phyloP scores from a whole-genome alignment of 2,329 filamentous ascomycete species.

The Diaporthe sp. region DNA sequence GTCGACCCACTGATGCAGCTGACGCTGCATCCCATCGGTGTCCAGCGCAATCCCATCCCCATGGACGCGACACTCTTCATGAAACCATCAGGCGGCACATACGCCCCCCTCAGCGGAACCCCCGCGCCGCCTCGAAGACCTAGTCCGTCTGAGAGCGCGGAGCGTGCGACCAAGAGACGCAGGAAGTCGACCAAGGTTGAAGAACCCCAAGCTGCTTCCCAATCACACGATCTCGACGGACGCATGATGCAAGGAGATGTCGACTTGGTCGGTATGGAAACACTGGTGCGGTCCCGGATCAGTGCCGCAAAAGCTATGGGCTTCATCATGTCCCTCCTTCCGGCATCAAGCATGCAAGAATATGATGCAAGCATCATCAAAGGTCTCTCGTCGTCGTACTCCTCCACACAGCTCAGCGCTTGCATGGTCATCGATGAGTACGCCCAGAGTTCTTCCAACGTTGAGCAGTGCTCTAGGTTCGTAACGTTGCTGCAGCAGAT shows the following conservation, averaged over 20 bases:
- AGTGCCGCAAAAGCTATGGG: slow-evolving; percentile 89
- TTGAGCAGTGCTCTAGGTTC: slow-evolving; percentile 70
- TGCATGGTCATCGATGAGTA: slow-evolving; percentile 92
- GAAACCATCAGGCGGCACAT: slow-evolving; percentile 91
- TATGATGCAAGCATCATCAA: slow-evolving; percentile 77
- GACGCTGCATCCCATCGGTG: slow-evolving; percentile 91
- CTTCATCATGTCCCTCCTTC: slow-evolving; percentile 83
- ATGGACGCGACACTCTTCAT: slow-evolving; percentile 94
- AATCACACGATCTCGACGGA: slow-evolving; percentile 95
- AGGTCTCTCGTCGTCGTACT: slow-evolving; percentile 79
- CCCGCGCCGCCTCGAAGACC: slow-evolving; percentile 61
- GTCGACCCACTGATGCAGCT: slow-evolving; percentile 87
- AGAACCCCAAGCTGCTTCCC: slow-evolving; percentile 71
- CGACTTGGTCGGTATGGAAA: slow-evolving; percentile 91
- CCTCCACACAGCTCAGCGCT: slow-evolving; percentile 88
- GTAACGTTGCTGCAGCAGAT: slow-evolving; percentile 78
- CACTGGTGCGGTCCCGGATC: slow-evolving; percentile 90
- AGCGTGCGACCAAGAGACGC: slow-evolving; percentile 80
- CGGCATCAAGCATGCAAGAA: slow-evolving; percentile 70
- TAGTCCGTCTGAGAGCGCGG: slow-evolving; percentile 67
- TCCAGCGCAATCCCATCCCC: slow-evolving; percentile 89
- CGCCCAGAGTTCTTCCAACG: slow-evolving; percentile 69
- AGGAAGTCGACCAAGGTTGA: slow-evolving; percentile 89
- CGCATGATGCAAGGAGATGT: slow-evolving; percentile 98
- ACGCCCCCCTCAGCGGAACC: slow-evolving; percentile 68